These are phyloP conservation scores for Pseudopediastrum boryanum DNA, from an alignment of 139 green algal genomes.

Conservation along the genomic window DNA sequence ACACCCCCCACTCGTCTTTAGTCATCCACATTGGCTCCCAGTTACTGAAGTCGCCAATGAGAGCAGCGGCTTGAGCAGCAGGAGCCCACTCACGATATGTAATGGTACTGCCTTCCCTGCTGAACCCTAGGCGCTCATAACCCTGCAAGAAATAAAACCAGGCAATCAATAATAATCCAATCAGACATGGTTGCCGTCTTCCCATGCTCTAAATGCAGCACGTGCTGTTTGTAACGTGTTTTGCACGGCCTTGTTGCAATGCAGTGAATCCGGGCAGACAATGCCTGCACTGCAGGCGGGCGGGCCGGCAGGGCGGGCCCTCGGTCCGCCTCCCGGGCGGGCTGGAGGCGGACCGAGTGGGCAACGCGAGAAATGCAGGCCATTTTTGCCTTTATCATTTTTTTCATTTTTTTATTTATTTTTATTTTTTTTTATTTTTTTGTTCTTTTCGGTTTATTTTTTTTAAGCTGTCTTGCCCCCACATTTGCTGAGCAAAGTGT, in stretches of 20 bases:
- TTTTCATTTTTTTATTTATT: too few relatives aligned
- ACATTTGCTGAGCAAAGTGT: too few relatives aligned
- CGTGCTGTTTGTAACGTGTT: neutral
- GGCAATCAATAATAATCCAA: neutral
- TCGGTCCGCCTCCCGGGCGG: too few relatives aligned
- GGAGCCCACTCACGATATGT: constrained; percentile 93
- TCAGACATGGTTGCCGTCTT: neutral
- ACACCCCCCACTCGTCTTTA: constrained; percentile 84
- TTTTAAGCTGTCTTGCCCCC: too few relatives aligned
- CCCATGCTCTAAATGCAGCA: neutral
- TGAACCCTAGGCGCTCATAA: constrained; percentile 84
- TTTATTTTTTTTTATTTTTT: too few relatives aligned
- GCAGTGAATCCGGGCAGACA: too few relatives aligned
- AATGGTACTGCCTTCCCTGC: constrained; percentile 49
- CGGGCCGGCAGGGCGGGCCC: too few relatives aligned
- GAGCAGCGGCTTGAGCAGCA: constrained; percentile 62
- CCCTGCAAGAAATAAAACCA: constrained; percentile 44
- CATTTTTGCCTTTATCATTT: too few relatives aligned
- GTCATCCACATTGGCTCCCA: constrained; percentile 80
- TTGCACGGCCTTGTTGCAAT: neutral
- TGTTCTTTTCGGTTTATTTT: too few relatives aligned
- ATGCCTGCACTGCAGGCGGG: too few relatives aligned
- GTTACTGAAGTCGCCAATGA: constrained; percentile 93
- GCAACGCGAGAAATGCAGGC: too few relatives aligned
- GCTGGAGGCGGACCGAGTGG: too few relatives aligned